A percentile compares a stretch with the other conserved stretches of the same genome.
Conservation (phyloP, 495 filamentous ascomycete genomes). For the Penicilliopsis zonata region DNA sequence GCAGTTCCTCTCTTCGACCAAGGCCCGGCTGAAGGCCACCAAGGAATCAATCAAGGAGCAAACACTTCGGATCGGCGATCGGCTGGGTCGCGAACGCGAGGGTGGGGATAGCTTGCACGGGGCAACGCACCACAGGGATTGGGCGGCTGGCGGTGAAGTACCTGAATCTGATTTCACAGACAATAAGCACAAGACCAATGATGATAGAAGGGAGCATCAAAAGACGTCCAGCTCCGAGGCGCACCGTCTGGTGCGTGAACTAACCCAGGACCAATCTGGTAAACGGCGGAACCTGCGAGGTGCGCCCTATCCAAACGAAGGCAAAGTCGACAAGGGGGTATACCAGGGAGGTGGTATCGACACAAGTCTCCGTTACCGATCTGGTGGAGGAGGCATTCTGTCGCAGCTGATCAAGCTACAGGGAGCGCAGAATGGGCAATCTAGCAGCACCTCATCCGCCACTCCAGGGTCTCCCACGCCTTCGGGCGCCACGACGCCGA, state of each 20-base stretch:
- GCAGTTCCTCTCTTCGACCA: too few relatives aligned
- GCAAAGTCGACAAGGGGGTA: slow-evolving; percentile 4
- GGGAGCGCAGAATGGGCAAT: slow-evolving; percentile 1
- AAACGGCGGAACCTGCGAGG: slow-evolving; percentile 12
- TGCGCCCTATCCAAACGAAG: slow-evolving; percentile 8
- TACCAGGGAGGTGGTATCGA: slow-evolving; percentile 8
- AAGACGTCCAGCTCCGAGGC: slow-evolving; percentile 13
- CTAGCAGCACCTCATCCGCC: slow-evolving; percentile 1
- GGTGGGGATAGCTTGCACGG: slow-evolving; percentile 15
- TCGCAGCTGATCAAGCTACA: slow-evolving; percentile 23
- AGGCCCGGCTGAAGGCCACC: slow-evolving; percentile 1
- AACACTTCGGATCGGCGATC: slow-evolving; percentile 3
- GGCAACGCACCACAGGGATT: slow-evolving; percentile 14
- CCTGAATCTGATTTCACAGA: slow-evolving; percentile 19
- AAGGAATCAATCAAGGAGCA: slow-evolving; percentile 3
- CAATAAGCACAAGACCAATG: slow-evolving; percentile 17
- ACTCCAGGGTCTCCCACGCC: slow-evolving; percentile 8
- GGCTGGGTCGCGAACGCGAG: slow-evolving; percentile 9
- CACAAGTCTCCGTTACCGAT: slow-evolving; percentile 11
- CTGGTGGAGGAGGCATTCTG: slow-evolving; percentile 20
- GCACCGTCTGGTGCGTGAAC: slow-evolving; percentile 19
- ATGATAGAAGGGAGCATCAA: slow-evolving; percentile 13
- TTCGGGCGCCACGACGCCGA: slow-evolving; percentile 9
- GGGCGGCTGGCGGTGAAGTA: slow-evolving; percentile 14
- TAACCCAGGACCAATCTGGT: slow-evolving; percentile 16